Base-by-base conservation (phyloP, 441 rosid species). In the Erysimum cheiri region DNA sequence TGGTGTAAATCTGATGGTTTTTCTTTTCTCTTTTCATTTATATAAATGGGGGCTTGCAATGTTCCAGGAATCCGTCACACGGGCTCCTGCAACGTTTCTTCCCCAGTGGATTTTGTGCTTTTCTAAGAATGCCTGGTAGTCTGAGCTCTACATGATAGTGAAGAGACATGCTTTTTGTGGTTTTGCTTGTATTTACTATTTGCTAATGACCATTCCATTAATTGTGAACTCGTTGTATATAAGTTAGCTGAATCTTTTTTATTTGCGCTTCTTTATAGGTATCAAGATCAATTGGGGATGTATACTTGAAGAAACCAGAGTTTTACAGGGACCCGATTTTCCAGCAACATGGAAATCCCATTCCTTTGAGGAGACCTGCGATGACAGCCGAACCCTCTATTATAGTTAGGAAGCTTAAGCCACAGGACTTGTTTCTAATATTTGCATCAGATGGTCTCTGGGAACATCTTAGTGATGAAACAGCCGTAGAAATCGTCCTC, bases 401-500 rank as follows among this genome's bases (percentile, higher is more conserved):
- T 53, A 72, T 83, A 64, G 75, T 70, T 32, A 82, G 87, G 72
- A 81, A 82, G 78, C 84, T 87, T 12, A 77, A 69, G 66, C 84
- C 90, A 56, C 77, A 84, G 33, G 95, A 88, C 78, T 71, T 67
- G 39, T 88, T 88, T 75, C 73, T 88, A 67, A 88, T 88, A 67
- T 88, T 88, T 79, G 94, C 94, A 72, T 88, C 91, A 8, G 94
- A 88, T 74, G 94, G 94, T 74, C 85, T 88, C 12, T 88, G 95
- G 95, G 95, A 88, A 67, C 92, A 88, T 71, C 79, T 88, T 73
- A 85, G 81, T 50, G 91, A 88, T 74, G 85, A 87, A 79, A 78
- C 78, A 52, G 95, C 95, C 1, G 92, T 88, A 5, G 86, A 85
- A 59, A 87, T 88, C 19, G 95, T 88, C 39, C 72, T 75, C 7